Conservation (phyloP, 345 rosid genomes). For the Pistacia atlantica region DNA sequence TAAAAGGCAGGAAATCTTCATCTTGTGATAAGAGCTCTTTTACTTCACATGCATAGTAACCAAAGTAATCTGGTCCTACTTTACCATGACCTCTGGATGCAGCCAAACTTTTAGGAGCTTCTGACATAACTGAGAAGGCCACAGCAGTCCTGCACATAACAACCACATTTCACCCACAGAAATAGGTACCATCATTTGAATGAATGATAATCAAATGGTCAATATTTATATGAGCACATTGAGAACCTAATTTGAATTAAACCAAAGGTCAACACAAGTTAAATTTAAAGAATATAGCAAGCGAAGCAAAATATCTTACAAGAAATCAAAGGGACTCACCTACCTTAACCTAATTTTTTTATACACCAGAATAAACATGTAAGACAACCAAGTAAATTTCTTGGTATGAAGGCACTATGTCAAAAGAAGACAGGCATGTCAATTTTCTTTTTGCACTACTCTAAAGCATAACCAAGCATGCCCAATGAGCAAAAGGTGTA, state of each 20-base stretch:
- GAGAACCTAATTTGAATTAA: background rate
- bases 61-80: conserved; percentile 49
- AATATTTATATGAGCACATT: background rate
- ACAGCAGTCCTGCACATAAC: conserved; percentile 23
- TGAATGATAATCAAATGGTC: background rate
- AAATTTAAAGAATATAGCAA: background rate
- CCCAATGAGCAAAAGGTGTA: background rate
- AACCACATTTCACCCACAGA: conserved; percentile 3
- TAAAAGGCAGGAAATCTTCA: conserved; percentile 19
- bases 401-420: background rate
- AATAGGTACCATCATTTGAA: background rate
- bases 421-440: background rate
- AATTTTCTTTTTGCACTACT: background rate
- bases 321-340: background rate
- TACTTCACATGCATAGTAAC: conserved; percentile 42
- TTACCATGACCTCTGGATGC: conserved; percentile 22
- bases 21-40: conserved; percentile 42
- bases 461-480: background rate
- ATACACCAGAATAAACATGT: background rate
- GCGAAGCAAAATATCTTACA: background rate
- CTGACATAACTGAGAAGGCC: conserved; percentile 27
- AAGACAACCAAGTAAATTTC: background rate
- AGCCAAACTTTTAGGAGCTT: conserved; percentile 17
- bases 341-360: background rate
- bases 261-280: background rate